Percentiles rank a stretch among this genome's conserved stretches.
phyloP scores from a whole-genome alignment of 2,329 filamentous ascomycete species.

The Pseudocercospora fuligena region DNA sequence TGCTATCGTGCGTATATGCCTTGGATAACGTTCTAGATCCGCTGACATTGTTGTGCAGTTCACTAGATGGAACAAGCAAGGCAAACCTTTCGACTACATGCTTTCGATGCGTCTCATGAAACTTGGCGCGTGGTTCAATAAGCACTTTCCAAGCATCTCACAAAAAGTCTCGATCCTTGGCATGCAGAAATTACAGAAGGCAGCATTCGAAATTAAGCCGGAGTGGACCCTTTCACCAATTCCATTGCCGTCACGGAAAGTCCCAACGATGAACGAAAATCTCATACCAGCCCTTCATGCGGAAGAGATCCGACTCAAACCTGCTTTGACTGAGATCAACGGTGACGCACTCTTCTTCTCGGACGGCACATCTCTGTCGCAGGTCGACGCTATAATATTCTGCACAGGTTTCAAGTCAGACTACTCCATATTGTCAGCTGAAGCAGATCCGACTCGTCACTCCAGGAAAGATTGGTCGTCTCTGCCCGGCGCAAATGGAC shows the following conservation, averaged over 20 bases:
- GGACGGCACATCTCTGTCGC: conserved; percentile 4
- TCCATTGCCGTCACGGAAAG: neutral
- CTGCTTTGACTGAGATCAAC: conserved; percentile 11
- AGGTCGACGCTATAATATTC: conserved; percentile 20
- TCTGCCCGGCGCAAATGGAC: conserved; percentile 13
- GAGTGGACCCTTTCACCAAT: conserved; percentile 15
- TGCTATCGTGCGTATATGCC: conserved; percentile 3
- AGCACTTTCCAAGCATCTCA: conserved; percentile 7
- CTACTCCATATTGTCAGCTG: conserved; percentile 5
- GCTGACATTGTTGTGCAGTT: neutral
- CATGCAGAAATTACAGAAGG: conserved; percentile 9
- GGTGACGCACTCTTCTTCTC: conserved; percentile 6
- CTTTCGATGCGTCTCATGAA: conserved; percentile 7
- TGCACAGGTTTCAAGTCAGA: conserved; percentile 18
- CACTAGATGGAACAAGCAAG: conserved; percentile 13
- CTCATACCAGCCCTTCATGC: conserved; percentile 18
- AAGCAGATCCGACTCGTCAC: conserved; percentile 10
- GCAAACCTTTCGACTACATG: conserved; percentile 17
- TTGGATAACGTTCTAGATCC: neutral
- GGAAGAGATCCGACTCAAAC: conserved; percentile 5
- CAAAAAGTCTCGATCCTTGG: conserved; percentile 6
- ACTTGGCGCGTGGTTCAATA: conserved; percentile 11
- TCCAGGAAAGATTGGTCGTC: conserved; percentile 14
- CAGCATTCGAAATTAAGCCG: conserved; percentile 10
- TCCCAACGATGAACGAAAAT: conserved; percentile 12